Conservation (phyloP, 192 early-diverging fungal genomes). For the Coemansia sp. region DNA sequence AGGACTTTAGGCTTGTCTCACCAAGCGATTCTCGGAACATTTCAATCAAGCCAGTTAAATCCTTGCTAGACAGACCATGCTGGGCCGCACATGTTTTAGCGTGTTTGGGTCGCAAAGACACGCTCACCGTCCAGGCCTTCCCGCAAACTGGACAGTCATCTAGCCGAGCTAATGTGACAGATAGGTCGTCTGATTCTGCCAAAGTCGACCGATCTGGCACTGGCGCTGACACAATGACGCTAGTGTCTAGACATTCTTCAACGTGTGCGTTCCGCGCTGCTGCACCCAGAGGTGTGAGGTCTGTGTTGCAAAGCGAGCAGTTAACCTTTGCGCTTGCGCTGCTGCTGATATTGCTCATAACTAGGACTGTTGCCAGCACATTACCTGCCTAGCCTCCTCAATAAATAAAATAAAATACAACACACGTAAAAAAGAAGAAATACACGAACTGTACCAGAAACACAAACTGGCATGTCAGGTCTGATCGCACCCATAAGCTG, state of each 20-base stretch:
- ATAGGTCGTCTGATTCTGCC: not conserved
- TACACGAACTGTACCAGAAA: not conserved
- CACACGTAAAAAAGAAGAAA: slow-evolving; percentile 1
- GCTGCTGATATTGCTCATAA: not conserved
- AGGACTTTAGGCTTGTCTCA: not conserved
- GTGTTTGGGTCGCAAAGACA: slow-evolving; percentile 15
- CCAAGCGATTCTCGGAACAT: slow-evolving; percentile 39
- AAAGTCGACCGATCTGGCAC: not conserved
- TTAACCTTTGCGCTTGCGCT: not conserved
- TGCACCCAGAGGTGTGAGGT: slow-evolving; percentile 17
- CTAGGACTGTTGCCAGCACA: not conserved
- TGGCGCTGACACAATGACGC: not conserved
- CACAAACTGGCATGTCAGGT: not conserved
- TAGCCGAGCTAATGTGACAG: slow-evolving; percentile 17
- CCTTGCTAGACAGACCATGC: slow-evolving; percentile 17
- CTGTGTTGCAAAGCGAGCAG: slow-evolving; percentile 29
- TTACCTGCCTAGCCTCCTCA: not conserved
- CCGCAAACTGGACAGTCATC: slow-evolving; percentile 39
- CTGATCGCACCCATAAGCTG: slow-evolving; percentile 3
- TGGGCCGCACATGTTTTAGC: slow-evolving; percentile 20
- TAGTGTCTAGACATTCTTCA: slow-evolving; percentile 23
- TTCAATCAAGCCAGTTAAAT: slow-evolving; percentile 15
- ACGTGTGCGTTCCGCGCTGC: slow-evolving; percentile 24
- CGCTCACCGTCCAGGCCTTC: slow-evolving; percentile 10
- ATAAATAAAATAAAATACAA: not conserved